phyloP scores from a whole-genome alignment of 192 early-diverging fungal genomes.

The Tieghemiomyces parasiticus region DNA sequence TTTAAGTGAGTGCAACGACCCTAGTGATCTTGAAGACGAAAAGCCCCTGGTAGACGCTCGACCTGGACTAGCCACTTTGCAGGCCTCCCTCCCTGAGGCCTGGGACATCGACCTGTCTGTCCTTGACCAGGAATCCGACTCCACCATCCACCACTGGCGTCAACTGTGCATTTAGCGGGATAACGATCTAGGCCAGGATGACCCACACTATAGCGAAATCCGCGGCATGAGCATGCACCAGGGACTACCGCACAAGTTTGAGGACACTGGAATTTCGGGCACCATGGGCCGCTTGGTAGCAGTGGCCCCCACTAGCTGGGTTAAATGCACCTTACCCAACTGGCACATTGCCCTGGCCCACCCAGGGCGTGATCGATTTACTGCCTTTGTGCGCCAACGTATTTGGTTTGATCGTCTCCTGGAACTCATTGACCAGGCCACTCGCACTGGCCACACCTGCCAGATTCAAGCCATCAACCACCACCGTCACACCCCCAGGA shows the following conservation, averaged over 20 bases:
- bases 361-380: not conserved
- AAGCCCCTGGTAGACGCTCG: too few relatives aligned
- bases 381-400: not conserved
- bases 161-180: not conserved
- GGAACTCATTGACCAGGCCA: not conserved
- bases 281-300: not conserved
- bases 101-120: not conserved
- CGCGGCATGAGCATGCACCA: not conserved
- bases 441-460: conserved; percentile 4
- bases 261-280: not conserved
- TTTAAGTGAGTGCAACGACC: too few relatives aligned
- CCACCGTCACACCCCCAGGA: not conserved
- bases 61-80: too few relatives aligned
- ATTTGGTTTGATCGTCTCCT: not conserved
- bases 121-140: not conserved
- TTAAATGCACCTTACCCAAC: not conserved
- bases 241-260: not conserved
- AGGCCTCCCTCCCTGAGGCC: not conserved
- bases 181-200: not conserved
- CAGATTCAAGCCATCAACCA: conserved; percentile 11
- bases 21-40: too few relatives aligned
- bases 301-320: not conserved
- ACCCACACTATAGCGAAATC: not conserved
- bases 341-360: not conserved
- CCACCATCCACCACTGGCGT: not conserved